Conservation (phyloP, 768 basidiomycete species). For the Tricholoma sp. region DNA sequence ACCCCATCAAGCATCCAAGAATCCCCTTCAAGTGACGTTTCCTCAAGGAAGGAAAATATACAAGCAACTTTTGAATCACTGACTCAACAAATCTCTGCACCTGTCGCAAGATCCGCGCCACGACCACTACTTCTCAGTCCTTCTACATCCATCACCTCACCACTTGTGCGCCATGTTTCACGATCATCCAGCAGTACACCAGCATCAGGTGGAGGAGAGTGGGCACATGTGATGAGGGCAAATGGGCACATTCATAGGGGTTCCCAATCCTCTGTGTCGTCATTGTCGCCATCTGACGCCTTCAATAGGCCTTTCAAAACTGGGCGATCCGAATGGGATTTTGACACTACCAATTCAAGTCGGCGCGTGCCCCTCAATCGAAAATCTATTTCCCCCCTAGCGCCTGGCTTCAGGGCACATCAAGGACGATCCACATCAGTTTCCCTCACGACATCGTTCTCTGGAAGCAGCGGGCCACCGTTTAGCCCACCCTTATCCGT, state of each 20-base stretch:
- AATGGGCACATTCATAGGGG: constrained; percentile 41
- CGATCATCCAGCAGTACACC: constrained; percentile 33
- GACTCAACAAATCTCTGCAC: constrained; percentile 29
- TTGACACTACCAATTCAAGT: constrained; percentile 45
- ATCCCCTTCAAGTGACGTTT: constrained; percentile 25
- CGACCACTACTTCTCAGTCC: constrained; percentile 63
- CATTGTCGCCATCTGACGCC: constrained; percentile 54
- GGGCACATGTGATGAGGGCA: constrained; percentile 43
- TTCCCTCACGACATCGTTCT: constrained; percentile 36
- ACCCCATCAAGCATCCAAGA: constrained; percentile 24
- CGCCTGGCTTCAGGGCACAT: constrained; percentile 41
- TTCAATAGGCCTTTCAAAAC: constrained; percentile 28
- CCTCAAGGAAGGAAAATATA: constrained; percentile 33
- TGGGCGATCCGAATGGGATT: constrained; percentile 48
- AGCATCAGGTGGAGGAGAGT: constrained; percentile 32
- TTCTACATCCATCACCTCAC: constrained; percentile 36
- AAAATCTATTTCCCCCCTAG: constrained; percentile 68
- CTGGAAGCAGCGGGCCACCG: constrained; percentile 25
- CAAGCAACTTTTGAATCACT: constrained; percentile 42
- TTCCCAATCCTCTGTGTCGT: constrained; percentile 62
- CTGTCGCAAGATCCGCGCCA: constrained; percentile 48
- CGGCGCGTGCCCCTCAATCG: constrained; percentile 62
- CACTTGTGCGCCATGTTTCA: constrained; percentile 18
- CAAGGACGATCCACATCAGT: constrained; percentile 34
- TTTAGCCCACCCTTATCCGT: constrained; percentile 25